Evolutionary conservation across 2,329 filamentous ascomycete genomes (phyloP).

Genomic region (Allantophomopsis cytisporea): DNA sequence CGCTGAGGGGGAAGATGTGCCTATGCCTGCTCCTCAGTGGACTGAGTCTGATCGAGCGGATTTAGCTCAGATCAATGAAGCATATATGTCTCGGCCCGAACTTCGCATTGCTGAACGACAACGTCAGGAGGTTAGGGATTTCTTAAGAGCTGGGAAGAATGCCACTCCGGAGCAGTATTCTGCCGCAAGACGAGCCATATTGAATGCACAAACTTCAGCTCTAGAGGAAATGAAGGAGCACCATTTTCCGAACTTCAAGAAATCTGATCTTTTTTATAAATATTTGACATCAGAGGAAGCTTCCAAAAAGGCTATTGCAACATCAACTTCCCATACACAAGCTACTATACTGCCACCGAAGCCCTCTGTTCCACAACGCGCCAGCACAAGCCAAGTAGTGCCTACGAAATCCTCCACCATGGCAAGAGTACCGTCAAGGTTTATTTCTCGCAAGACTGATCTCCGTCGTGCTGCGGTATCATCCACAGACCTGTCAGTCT

Average conservation of each 20-base stretch:
- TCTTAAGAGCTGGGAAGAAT: conserved; percentile 62
- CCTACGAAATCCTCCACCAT: conserved; percentile 26
- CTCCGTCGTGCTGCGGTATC: conserved; percentile 45
- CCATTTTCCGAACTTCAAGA: conserved; percentile 77
- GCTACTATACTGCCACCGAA: conserved; percentile 4
- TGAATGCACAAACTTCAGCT: conserved; percentile 70
- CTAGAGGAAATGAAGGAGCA: conserved; percentile 73
- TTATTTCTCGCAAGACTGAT: conserved; percentile 30
- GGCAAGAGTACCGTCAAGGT: conserved; percentile 30
- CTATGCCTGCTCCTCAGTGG: conserved; percentile 54
- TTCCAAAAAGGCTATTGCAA: conserved; percentile 18
- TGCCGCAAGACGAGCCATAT: conserved; percentile 65
- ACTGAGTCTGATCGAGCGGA: conserved; percentile 75
- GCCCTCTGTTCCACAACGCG: conserved; percentile 6
- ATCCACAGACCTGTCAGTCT: conserved; percentile 39
- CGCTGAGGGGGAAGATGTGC: conserved; percentile 47
- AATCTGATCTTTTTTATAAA: conserved; percentile 91
- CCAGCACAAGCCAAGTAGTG: conserved; percentile 17
- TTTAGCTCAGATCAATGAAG: conserved; percentile 81
- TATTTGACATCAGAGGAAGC: conserved; percentile 81
- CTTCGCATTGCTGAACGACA: conserved; percentile 62
- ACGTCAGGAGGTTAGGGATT: conserved; percentile 57
- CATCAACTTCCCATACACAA: conserved; percentile 1
- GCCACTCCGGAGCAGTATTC: conserved; percentile 76
- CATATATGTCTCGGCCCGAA: conserved; percentile 72